These are phyloP conservation scores for Chrysanthemum makinoi DNA, from an alignment of 129 eudicot genomes.

Conservation along the genomic window DNA sequence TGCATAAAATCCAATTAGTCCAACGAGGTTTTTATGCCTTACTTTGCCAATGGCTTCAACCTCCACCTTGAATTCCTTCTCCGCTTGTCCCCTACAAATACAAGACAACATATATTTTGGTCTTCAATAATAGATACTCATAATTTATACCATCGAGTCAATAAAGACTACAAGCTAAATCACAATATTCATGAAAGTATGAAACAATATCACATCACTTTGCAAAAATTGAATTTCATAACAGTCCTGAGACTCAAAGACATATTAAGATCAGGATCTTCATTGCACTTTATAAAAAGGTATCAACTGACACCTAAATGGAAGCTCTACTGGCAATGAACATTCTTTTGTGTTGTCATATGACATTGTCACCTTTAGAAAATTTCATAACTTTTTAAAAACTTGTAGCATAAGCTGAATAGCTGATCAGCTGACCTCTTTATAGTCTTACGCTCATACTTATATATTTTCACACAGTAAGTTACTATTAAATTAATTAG, in stretches of 20 bases:
- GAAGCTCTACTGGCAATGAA: conserved; percentile 16
- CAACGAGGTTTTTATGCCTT: conserved; percentile 90
- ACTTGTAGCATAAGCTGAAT: not conserved
- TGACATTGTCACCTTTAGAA: not conserved
- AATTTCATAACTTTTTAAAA: not conserved
- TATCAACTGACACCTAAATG: not conserved
- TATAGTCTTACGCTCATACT: too few species aligned
- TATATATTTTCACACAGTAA: too few species aligned
- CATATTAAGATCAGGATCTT: conserved; percentile 18
- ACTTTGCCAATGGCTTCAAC: conserved; percentile 99
- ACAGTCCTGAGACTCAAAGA: not conserved
- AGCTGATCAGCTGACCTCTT: too few species aligned
- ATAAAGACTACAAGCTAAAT: not conserved
- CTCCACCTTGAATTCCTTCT: conserved; percentile 90
- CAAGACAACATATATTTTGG: not conserved
- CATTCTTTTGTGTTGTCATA: conserved; percentile 18
- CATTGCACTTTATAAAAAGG: conserved; percentile 7
- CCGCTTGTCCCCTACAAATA: conserved; percentile 84
- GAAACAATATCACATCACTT: not conserved
- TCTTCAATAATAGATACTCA: not conserved
- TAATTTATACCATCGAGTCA: too few species aligned
- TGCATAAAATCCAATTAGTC: conserved; percentile 82
- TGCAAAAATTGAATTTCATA: not conserved
- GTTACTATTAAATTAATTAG: too few species aligned
- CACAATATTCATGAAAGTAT: not conserved